Evolutionary conservation across 192 early-diverging fungal species (phyloP).

Genomic region (Gamsiella multidivaricata): DNA sequence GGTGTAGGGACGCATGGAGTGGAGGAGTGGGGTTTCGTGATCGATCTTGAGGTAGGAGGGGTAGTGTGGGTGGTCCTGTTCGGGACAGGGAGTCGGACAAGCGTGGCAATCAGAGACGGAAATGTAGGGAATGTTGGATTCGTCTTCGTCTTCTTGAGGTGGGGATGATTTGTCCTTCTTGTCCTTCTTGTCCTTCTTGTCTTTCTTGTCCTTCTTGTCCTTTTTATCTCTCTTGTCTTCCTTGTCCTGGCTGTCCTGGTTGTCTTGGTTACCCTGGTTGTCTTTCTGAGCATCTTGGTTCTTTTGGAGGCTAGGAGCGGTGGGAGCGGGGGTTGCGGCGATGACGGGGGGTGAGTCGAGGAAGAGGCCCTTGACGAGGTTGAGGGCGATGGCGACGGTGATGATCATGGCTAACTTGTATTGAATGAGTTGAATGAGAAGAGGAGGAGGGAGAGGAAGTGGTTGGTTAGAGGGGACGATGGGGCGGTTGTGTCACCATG

Average conservation of each 20-base stretch:
- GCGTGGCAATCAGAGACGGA: conserved; percentile 46
- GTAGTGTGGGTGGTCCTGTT: conserved; percentile 54
- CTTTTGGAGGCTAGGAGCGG: background rate
- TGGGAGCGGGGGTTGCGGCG: background rate
- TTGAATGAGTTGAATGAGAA: background rate
- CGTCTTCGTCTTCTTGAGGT: conserved; percentile 15
- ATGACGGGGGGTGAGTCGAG: background rate
- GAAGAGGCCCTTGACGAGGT: conserved; percentile 30
- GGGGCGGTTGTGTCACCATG: background rate
- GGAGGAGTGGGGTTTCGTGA: conserved; percentile 49
- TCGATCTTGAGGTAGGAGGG: conserved; percentile 67
- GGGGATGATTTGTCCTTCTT: conserved; percentile 8
- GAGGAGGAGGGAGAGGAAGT: no score
- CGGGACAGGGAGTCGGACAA: conserved; percentile 60
- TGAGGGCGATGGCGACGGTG: conserved; percentile 42
- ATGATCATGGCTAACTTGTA: conserved; percentile 37
- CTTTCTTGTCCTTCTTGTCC: conserved; percentile 4
- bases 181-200: conserved; percentile 13
- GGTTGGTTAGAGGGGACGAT: no score
- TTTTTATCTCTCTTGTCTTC: background rate
- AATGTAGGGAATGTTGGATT: conserved; percentile 42
- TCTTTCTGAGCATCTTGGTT: background rate
- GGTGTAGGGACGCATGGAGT: conserved; percentile 63
- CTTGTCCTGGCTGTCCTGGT: conserved; percentile 9
- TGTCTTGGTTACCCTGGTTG: background rate